Evolutionary conservation across 345 rosid species (phyloP), one percentile per base, ranked within the genome.

Genomic region (Arabidopsis suecica): DNA sequence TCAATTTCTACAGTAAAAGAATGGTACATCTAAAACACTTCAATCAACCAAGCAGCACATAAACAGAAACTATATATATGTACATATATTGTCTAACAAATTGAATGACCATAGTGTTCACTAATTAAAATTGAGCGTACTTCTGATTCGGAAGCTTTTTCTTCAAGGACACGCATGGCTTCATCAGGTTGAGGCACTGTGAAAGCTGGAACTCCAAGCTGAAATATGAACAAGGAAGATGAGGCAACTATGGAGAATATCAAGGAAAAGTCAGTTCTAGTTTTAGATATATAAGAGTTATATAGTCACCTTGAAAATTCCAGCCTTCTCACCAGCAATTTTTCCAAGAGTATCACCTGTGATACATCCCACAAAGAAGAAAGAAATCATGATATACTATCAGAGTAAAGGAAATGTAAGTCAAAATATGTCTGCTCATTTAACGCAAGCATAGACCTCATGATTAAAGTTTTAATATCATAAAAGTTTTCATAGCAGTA

Each of bases 311-410:
- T 95, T 95, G 73, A 90, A 85, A 77, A 95, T 92, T 49, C 99
- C 98, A 84, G 99, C 98, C 79, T 95, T 95, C 80, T 90, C 97
- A 78, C 98, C 94, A 65, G 98, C 98, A 79, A 95, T 95, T 89
- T 88, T 83, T 47, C 91, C 97, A 25, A 95, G 93, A 7, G 99
- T 93, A 80, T 95, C 75, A 65, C 98, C 99, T 95, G 83, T 80
- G 61, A 68, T 72, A 72, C 68, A 72, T 83, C 69, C 66, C 74
- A 72, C 6, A 59, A 51, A 81, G 56, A 55, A 59, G 67, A 54
- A 57, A 65, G 69, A 72, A 61, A 45, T 28, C 71, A 79, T 41
- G 11, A 48, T 32, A 69, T 7, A 16, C 11, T 6, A 4, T 2
- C 1, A 57, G 25, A 9, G 22, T 5, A 9, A 55, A 18, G 37